Conservation (phyloP, 2,329 filamentous ascomycete species). For the Colletotrichum truncatum region DNA sequence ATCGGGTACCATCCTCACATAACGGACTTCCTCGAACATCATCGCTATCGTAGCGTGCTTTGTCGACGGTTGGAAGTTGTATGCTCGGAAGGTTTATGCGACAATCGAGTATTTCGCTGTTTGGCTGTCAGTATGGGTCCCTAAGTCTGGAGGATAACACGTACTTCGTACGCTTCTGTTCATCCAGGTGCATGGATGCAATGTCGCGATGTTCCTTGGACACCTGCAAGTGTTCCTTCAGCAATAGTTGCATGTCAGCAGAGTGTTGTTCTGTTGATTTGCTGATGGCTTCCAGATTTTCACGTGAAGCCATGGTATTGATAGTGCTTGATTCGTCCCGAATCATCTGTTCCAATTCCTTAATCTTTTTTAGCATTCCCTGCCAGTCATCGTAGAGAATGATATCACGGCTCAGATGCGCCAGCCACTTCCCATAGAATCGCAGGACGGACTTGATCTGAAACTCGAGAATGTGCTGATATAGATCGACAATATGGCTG, state of each 20-base stretch:
- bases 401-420: slow-evolving; percentile 25
- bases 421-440: slow-evolving; percentile 36
- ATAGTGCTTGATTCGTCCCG: neutral
- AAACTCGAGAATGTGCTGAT: slow-evolving; percentile 44
- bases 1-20: neutral
- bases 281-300: neutral
- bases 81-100: no score
- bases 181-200: no score
- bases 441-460: slow-evolving; percentile 43
- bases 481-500: slow-evolving; percentile 37
- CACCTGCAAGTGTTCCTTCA: neutral
- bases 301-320: neutral
- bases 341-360: neutral
- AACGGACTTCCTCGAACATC: neutral
- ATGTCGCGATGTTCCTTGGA: no score
- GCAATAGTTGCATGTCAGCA: neutral
- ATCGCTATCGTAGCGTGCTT: neutral
- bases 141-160: neutral
- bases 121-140: neutral
- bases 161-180: no score
- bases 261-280: neutral
- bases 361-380: slow-evolving; percentile 20
- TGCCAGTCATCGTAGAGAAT: slow-evolving; percentile 33
- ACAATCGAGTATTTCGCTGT: neutral
- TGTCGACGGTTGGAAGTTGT: neutral